Conservation (phyloP, 495 filamentous ascomycete species). For the Penicillium nucicola region DNA sequence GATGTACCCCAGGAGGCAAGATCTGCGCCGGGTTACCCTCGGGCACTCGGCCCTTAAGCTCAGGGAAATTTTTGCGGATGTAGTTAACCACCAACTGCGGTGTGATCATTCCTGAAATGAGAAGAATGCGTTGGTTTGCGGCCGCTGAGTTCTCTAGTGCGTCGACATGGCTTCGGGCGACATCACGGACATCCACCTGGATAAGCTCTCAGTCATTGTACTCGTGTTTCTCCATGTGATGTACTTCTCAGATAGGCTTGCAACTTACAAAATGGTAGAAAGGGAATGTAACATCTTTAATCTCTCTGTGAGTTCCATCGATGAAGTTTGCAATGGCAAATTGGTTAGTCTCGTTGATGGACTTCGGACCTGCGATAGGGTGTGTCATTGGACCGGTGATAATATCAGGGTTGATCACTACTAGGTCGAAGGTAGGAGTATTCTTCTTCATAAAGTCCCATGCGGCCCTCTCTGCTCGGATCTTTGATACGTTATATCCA, state of each 20-base stretch:
- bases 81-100: constrained; percentile 27
- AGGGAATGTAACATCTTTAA: constrained; percentile 24
- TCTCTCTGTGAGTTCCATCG: constrained; percentile 22
- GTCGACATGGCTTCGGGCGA: constrained; percentile 34
- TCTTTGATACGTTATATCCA: constrained; percentile 38
- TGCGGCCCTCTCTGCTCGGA: constrained; percentile 29
- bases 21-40: constrained; percentile 21
- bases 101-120: constrained; percentile 22
- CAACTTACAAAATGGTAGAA: constrained; percentile 27
- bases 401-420: constrained; percentile 33
- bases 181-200: constrained; percentile 36
- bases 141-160: constrained; percentile 29
- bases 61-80: constrained; percentile 26
- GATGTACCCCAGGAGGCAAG: constrained; percentile 22
- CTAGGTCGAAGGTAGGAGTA: constrained; percentile 31
- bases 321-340: constrained; percentile 32
- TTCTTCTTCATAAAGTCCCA: constrained; percentile 35
- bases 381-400: constrained; percentile 35
- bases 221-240: no score
- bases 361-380: constrained; percentile 13
- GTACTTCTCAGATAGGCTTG: not conserved
- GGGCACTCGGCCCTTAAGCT: constrained; percentile 16
- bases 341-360: constrained; percentile 32
- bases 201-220: not conserved
- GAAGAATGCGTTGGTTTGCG: constrained; percentile 25